A percentile compares a stretch with the other conserved stretches of the same genome.
Conservation (phyloP, 2,329 filamentous ascomycete species). For the Hypoxylon sp. region DNA sequence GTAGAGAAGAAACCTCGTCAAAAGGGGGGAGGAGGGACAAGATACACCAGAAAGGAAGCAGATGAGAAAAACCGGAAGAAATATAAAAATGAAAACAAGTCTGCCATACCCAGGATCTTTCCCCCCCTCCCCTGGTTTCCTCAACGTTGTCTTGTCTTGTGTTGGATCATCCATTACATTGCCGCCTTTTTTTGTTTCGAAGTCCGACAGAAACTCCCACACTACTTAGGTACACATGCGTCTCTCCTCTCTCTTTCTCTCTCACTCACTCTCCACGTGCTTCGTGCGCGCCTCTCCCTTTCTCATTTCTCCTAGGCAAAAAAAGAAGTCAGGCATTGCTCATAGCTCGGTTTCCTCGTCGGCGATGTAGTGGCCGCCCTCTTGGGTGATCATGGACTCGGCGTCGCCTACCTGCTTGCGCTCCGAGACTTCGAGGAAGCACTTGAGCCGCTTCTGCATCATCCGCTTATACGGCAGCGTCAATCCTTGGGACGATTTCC, state of each 20-base stretch:
- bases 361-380: slow-evolving; percentile 29
- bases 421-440: slow-evolving; percentile 77
- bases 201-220: background rate
- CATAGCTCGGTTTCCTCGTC: slow-evolving; percentile 35
- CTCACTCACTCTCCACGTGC: no score
- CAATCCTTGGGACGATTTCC: slow-evolving; percentile 69
- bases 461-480: slow-evolving; percentile 60
- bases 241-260: background rate
- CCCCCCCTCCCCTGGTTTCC: background rate
- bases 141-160: slow-evolving; percentile 4
- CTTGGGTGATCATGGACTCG: slow-evolving; percentile 51
- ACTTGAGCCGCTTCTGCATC: slow-evolving; percentile 73
- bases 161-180: background rate
- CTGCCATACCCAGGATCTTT: slow-evolving; percentile 2
- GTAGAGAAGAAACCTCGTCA: background rate
- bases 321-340: slow-evolving; percentile 2
- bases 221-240: background rate
- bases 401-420: slow-evolving; percentile 90
- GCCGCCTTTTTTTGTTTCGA: background rate
- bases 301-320: background rate
- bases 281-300: background rate
- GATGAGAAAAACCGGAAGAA: background rate
- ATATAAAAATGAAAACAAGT: background rate
- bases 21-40: background rate
- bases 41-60: background rate